Conservation (phyloP, 2,329 filamentous ascomycete genomes). For the Proliferodiscus dingleyae region DNA sequence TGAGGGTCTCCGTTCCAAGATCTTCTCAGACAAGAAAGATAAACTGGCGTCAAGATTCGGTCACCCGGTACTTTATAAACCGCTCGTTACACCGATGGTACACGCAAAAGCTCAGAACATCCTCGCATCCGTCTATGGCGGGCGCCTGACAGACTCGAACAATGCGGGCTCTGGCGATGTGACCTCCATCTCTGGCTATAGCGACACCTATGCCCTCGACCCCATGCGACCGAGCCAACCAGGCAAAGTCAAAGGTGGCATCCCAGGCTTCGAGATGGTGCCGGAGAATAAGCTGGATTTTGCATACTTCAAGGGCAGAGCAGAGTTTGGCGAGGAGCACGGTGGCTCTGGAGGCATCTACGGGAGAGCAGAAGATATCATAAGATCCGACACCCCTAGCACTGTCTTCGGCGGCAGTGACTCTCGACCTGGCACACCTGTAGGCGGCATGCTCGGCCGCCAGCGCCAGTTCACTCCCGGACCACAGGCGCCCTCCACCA, state of each 20-base stretch:
- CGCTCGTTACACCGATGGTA: constrained; percentile 91
- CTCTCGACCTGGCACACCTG: constrained; percentile 27
- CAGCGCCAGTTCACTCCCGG: constrained; percentile 18
- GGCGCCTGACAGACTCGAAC: constrained; percentile 65
- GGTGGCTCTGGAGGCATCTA: constrained; percentile 67
- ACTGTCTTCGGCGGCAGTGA: constrained; percentile 18
- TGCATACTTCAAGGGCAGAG: constrained; percentile 80
- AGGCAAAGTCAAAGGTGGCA: constrained; percentile 31
- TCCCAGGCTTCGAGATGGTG: constrained; percentile 84
- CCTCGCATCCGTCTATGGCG: constrained; percentile 79
- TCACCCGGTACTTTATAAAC: constrained; percentile 84
- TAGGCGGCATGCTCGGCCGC: constrained; percentile 8
- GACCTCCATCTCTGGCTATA: constrained; percentile 65
- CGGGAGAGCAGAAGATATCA: constrained; percentile 53
- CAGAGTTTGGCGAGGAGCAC: constrained; percentile 81
- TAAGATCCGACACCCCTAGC: constrained; percentile 32
- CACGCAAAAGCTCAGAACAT: constrained; percentile 84
- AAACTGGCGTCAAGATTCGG: constrained; percentile 76
- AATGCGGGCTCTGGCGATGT: constrained; percentile 53
- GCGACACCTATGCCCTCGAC: constrained; percentile 75
- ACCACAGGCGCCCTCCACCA: constrained; percentile 23
- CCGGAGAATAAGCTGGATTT: constrained; percentile 87
- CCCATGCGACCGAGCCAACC: constrained; percentile 58
- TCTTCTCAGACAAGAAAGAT: constrained; percentile 54
- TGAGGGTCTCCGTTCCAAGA: constrained; percentile 41